Conservation (phyloP, 2,329 filamentous ascomycete genomes). For the Tricladium varicosporioides region DNA sequence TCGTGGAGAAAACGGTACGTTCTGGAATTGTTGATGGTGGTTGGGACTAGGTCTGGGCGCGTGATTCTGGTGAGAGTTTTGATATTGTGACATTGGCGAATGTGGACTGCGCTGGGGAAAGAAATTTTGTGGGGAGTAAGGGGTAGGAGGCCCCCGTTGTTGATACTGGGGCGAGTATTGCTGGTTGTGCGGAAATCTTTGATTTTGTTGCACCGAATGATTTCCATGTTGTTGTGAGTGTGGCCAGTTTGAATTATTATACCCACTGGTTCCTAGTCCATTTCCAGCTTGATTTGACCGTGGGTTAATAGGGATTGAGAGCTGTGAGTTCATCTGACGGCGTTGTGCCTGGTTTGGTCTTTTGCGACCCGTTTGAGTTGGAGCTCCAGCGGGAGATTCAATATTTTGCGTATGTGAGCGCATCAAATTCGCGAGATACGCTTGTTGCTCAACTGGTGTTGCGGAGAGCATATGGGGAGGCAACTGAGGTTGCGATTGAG, state of each 20-base stretch:
- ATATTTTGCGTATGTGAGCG: background rate
- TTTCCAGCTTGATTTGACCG: constrained; percentile 37
- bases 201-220: constrained; percentile 16
- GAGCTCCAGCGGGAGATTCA: background rate
- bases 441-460: constrained; percentile 20
- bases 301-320: constrained; percentile 53
- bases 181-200: constrained; percentile 18
- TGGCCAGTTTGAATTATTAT: constrained; percentile 31
- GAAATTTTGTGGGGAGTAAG: constrained; percentile 17
- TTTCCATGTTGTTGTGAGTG: constrained; percentile 24
- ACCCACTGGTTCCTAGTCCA: constrained; percentile 26
- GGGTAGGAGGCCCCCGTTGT: constrained; percentile 18
- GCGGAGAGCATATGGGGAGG: constrained; percentile 26
- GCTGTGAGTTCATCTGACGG: constrained; percentile 59
- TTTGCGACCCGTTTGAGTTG: constrained; percentile 33
- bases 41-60: background rate
- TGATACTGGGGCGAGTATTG: constrained; percentile 23
- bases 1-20: constrained; percentile 14
- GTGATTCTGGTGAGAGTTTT: constrained; percentile 10
- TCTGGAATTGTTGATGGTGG: constrained; percentile 12
- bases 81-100: constrained; percentile 30
- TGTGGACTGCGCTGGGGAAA: constrained; percentile 30
- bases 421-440: constrained; percentile 17
- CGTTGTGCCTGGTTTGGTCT: constrained; percentile 63
- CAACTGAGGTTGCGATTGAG: constrained; percentile 11